phyloP scores from a whole-genome alignment of 345 rosid genomes.

The Psidium guajava region DNA sequence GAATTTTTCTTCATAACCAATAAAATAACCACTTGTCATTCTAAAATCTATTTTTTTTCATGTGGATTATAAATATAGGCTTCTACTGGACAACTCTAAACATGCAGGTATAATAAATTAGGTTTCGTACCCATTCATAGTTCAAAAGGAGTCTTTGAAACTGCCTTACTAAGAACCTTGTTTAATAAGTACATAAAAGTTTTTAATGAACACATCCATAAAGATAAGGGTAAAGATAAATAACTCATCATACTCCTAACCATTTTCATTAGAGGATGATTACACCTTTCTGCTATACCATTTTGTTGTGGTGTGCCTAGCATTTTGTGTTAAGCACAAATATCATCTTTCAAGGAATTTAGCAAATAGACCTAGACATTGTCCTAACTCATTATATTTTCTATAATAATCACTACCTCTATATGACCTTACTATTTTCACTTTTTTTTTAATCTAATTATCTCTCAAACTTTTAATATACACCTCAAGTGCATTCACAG shows the following conservation, averaged over 20 bases:
- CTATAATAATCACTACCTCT: background rate
- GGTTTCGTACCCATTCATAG: background rate
- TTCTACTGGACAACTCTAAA: no score
- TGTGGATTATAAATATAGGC: no score
- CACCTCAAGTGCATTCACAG: background rate
- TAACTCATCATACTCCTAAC: background rate
- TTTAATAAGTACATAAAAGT: background rate
- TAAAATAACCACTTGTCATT: background rate
- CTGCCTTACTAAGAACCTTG: background rate
- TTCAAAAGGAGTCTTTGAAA: background rate
- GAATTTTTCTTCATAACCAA: background rate
- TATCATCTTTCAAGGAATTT: background rate
- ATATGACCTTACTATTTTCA: background rate
- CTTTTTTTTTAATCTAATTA: conserved; percentile 4
- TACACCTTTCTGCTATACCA: background rate
- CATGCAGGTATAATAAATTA: no score
- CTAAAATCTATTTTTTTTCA: no score
- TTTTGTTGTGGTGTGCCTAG: background rate
- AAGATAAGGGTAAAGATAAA: background rate
- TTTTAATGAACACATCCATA: background rate
- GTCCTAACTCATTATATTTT: background rate
- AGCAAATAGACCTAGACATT: background rate
- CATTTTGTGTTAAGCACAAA: background rate
- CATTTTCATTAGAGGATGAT: background rate
- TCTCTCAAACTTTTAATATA: background rate